Conservation (phyloP, 345 rosid species). For the Kandelia obovata region DNA sequence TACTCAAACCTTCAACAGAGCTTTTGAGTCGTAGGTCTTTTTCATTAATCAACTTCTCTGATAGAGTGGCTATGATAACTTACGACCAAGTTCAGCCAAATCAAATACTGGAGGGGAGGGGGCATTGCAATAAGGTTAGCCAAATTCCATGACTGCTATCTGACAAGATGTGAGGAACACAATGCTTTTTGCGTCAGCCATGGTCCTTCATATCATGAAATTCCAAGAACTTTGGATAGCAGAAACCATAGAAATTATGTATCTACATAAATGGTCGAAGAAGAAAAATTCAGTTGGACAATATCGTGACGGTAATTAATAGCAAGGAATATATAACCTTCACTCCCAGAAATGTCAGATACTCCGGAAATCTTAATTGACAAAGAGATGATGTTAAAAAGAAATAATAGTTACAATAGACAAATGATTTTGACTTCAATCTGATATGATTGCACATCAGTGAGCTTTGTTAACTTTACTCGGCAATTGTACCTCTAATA, state of each 20-base stretch:
- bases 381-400: conserved; percentile 35
- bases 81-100: too few relatives aligned
- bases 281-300: conserved; percentile 17
- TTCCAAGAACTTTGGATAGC: conserved; percentile 5
- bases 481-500: neutral
- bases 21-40: too few relatives aligned
- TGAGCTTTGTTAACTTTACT: conserved; percentile 11
- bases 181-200: neutral
- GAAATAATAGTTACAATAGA: conserved; percentile 22
- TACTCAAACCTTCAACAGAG: too few relatives aligned
- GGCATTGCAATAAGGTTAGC: too few relatives aligned
- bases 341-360: conserved; percentile 25
- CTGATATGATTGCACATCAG: conserved; percentile 21
- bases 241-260: neutral
- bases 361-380: conserved; percentile 27
- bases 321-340: conserved; percentile 35
- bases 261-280: neutral
- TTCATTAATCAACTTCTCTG: too few relatives aligned
- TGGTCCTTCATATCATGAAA: neutral
- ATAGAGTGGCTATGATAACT: too few relatives aligned
- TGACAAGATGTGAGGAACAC: too few relatives aligned
- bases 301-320: conserved; percentile 14
- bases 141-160: too few relatives aligned
- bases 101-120: too few relatives aligned
- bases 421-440: conserved; percentile 6